These are phyloP conservation scores for Aspergillus sparsus DNA, from an alignment of 495 filamentous ascomycete species.

Conservation along the genomic window DNA sequence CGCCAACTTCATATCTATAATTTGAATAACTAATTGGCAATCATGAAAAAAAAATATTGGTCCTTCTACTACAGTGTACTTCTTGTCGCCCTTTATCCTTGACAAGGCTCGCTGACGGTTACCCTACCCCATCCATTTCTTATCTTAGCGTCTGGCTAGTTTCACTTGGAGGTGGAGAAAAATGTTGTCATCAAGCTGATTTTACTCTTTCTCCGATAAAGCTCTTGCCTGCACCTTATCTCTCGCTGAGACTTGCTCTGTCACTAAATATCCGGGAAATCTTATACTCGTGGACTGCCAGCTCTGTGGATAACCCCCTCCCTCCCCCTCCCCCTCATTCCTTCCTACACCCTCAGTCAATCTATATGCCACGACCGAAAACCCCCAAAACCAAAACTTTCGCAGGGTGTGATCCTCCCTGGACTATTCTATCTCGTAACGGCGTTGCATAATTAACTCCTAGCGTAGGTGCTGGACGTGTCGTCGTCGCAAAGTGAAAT, in stretches of 20 bases:
- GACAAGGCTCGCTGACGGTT: not conserved
- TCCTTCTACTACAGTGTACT: too few relatives aligned
- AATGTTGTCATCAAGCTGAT: too few relatives aligned
- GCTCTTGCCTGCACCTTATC: not conserved
- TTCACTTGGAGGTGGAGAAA: too few relatives aligned
- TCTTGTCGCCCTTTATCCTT: too few relatives aligned
- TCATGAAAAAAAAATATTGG: too few relatives aligned
- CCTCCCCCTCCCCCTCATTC: too few relatives aligned
- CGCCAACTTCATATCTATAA: too few relatives aligned
- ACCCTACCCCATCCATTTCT: not conserved
- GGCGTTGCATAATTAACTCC: not conserved
- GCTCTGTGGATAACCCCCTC: too few relatives aligned
- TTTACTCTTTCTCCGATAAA: not conserved
- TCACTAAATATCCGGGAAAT: too few relatives aligned
- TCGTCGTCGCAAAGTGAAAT: constrained; percentile 16
- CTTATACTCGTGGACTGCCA: too few relatives aligned
- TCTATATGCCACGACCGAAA: constrained; percentile 1
- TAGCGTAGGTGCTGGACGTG: constrained; percentile 17
- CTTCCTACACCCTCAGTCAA: too few relatives aligned
- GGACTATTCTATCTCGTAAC: not conserved
- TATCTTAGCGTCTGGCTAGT: not conserved
- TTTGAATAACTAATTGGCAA: too few relatives aligned
- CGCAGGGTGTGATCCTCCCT: not conserved
- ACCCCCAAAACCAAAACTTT: constrained; percentile 14
- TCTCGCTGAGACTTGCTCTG: not conserved